A percentile compares a stretch with the other conserved stretches of the same genome.
These are phyloP conservation scores for Ambispora gerdemannii DNA, from an alignment of 192 early-diverging fungal species.

Conservation along the genomic window DNA sequence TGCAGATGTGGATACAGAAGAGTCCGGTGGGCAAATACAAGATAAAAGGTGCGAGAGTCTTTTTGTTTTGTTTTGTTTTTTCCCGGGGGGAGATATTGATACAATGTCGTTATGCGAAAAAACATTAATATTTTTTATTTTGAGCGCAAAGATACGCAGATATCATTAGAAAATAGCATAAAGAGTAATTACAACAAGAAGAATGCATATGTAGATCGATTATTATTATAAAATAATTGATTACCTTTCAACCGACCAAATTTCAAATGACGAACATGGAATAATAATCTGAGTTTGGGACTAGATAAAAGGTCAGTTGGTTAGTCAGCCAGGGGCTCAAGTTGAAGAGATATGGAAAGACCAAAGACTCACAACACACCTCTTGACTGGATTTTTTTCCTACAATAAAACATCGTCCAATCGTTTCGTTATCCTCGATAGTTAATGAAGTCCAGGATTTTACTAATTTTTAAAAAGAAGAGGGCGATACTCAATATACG, in stretches of 20 bases:
- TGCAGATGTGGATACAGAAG: too few species aligned
- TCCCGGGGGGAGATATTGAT: too few species aligned
- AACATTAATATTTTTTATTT: background rate
- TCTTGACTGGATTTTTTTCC: background rate
- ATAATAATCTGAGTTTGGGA: background rate
- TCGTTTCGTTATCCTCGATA: background rate
- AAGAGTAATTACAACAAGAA: too few species aligned
- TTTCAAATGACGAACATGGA: background rate
- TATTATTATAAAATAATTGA: background rate
- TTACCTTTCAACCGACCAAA: background rate
- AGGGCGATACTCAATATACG: background rate
- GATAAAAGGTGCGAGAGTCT: too few species aligned
- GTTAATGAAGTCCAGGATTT: background rate
- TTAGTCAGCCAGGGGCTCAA: background rate
- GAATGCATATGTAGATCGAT: too few species aligned
- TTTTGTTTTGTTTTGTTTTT: too few species aligned
- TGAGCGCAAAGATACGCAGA: background rate
- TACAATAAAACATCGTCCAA: background rate
- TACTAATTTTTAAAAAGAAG: background rate
- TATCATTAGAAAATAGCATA: background rate
- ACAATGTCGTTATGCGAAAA: too few species aligned
- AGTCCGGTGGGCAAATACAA: too few species aligned
- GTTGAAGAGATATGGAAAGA: background rate
- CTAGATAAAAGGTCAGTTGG: background rate
- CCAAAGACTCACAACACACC: background rate